phyloP scores from a whole-genome alignment of 441 rosid genomes.

The Viola pubescens region DNA sequence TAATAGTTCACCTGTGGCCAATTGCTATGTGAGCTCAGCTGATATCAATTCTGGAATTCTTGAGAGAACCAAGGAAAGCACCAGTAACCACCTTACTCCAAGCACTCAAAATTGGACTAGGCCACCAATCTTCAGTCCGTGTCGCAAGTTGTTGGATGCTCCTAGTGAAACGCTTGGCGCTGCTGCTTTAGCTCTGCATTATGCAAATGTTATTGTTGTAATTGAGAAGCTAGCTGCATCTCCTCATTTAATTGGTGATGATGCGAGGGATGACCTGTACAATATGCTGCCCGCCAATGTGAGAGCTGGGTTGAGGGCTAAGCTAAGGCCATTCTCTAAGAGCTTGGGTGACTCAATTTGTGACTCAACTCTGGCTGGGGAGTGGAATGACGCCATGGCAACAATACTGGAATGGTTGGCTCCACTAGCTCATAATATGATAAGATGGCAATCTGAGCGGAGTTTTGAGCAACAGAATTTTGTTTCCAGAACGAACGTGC shows the following conservation, averaged over 20 bases:
- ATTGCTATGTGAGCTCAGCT: conserved; percentile 28
- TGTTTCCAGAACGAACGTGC: conserved; percentile 67
- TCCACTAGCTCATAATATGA: conserved; percentile 97
- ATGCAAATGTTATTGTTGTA: conserved; percentile 81
- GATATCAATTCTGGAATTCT: conserved; percentile 23
- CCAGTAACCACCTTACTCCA: conserved; percentile 24
- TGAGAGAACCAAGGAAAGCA: conserved; percentile 34
- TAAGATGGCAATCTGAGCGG: conserved; percentile 91
- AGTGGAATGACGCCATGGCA: conserved; percentile 78
- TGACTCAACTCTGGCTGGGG: conserved; percentile 66
- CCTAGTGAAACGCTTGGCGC: conserved; percentile 76
- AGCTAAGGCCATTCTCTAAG: conserved; percentile 67
- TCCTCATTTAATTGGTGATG: conserved; percentile 90
- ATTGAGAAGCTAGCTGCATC: conserved; percentile 86
- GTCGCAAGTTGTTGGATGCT: conserved; percentile 49
- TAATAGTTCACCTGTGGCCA: conserved; percentile 35
- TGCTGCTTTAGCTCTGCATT: conserved; percentile 86
- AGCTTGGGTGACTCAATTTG: conserved; percentile 47
- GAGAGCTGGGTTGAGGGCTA: conserved; percentile 57
- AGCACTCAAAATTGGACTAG: conserved; percentile 21
- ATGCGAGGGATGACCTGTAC: conserved; percentile 91
- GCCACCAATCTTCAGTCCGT: conserved; percentile 30
- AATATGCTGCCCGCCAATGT: conserved; percentile 86
- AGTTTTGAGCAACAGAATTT: conserved; percentile 90
- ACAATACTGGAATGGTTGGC: conserved; percentile 84